Conservation (phyloP, 257 asterid genomes). For the Rubia yunnanensis region DNA sequence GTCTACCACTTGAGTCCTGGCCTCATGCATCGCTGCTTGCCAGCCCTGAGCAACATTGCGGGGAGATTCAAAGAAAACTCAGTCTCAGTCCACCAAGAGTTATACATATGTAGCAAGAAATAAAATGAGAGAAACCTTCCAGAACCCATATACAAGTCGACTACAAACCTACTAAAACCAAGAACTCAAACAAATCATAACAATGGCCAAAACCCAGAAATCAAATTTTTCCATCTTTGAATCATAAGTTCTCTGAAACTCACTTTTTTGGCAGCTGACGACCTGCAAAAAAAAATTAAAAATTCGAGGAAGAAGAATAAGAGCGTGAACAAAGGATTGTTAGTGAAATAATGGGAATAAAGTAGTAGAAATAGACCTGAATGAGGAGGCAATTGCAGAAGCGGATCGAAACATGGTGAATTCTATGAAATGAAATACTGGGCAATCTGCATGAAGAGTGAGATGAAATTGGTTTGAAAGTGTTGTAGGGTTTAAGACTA, state of each 20-base stretch:
- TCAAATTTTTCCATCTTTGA: background rate
- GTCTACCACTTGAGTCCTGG: constrained; percentile 73
- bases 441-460: background rate
- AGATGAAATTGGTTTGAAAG: background rate
- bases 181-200: background rate
- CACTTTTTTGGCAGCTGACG: constrained; percentile 52
- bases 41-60: constrained; percentile 35
- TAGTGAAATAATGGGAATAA: background rate
- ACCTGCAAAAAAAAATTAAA: constrained; percentile 40
- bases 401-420: constrained; percentile 53
- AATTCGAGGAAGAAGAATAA: background rate
- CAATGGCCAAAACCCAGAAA: background rate
- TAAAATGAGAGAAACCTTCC: constrained; percentile 43
- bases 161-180: constrained; percentile 34
- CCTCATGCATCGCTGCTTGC: constrained; percentile 88
- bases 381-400: constrained; percentile 50
- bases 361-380: constrained; percentile 33
- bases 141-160: constrained; percentile 33
- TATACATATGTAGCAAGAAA: too few species aligned
- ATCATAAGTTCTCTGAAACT: constrained; percentile 17
- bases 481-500: constrained; percentile 32
- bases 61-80: background rate
- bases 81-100: background rate
- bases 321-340: background rate
- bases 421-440: background rate